These are phyloP conservation scores for Trichosporon sp. DNA, from an alignment of 1,284 basidiomycete species.

Conservation along the genomic window DNA sequence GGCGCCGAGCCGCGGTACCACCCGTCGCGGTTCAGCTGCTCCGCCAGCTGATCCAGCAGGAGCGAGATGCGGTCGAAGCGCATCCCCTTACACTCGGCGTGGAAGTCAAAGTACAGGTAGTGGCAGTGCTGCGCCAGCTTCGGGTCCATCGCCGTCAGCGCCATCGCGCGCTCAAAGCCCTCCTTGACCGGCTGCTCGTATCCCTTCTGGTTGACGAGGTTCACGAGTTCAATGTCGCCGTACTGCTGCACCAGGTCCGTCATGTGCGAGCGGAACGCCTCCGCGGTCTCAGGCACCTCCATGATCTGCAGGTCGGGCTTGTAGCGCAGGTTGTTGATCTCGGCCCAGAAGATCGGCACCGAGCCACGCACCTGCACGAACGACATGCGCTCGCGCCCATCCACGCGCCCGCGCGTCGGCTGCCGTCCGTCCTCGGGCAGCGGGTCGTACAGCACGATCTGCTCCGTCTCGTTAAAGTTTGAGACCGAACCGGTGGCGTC, in stretches of 20 bases:
- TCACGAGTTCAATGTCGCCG: slow-evolving; percentile 77
- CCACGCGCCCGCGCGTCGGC: slow-evolving; percentile 44
- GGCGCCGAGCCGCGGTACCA: slow-evolving; percentile 48
- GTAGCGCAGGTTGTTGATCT: slow-evolving; percentile 92
- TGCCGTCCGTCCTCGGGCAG: slow-evolving; percentile 46
- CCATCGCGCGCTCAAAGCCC: slow-evolving; percentile 76
- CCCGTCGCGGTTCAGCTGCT: slow-evolving; percentile 69
- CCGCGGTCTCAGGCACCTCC: slow-evolving; percentile 79
- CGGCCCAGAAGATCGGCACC: slow-evolving; percentile 93
- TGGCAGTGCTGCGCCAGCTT: slow-evolving; percentile 55
- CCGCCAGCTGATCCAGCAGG: slow-evolving; percentile 71
- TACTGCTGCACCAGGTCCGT: slow-evolving; percentile 70
- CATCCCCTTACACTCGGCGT: slow-evolving; percentile 91
- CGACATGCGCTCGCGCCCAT: slow-evolving; percentile 58
- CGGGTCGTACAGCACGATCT: slow-evolving; percentile 74
- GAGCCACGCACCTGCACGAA: slow-evolving; percentile 93
- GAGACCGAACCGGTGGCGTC: slow-evolving; percentile 64
- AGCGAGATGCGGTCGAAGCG: slow-evolving; percentile 88
- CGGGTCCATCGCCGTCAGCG: slow-evolving; percentile 36
- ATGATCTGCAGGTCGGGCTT: slow-evolving; percentile 96
- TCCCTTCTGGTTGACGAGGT: slow-evolving; percentile 92
- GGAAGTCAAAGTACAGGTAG: slow-evolving; percentile 98
- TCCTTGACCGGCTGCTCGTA: slow-evolving; percentile 95
- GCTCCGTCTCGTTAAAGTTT: slow-evolving; percentile 93
- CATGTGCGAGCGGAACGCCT: slow-evolving; percentile 71